Base-by-base conservation (phyloP, 805 yeast genomes). In the Ogataea trehaloabstinens region DNA sequence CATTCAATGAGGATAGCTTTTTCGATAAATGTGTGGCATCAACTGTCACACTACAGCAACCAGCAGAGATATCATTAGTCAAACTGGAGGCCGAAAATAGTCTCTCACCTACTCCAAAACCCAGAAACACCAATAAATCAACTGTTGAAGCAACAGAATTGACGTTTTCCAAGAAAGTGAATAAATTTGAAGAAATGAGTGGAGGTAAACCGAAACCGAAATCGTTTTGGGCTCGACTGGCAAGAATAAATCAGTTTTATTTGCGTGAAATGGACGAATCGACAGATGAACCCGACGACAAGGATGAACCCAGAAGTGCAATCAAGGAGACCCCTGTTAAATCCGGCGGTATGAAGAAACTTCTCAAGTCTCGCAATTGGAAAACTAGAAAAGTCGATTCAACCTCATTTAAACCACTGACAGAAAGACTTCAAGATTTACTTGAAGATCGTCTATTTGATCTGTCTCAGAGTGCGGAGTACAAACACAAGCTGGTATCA, bases 151-250 rank as follows among this genome's bases (percentile, higher is more conserved):
- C 32, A 13, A 41, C 37, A 12, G 27, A 37, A n/a, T 28, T 46
- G 21, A 33, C 52, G 1, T 46, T 60, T 25, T 54, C 58, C 6
- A 54, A 52, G 13, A 60, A 53, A 33, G 42, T 60, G 16, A 55
- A 58, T 21, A 58, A 46, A 38, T 60, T 51, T 42, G 65, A 60
- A 40, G 46, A 53, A 30, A 38, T 58, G 31, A 51, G 59, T 28
- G 62, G 63, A 3, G 48, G 55, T 17, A 41, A 38, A 15, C 45
- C 52, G 1, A 46, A 48, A 27, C 12, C 43, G 2, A 43, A 24
- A 18, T 35, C 46, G 10, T 38, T 42, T 24, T 44, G 50, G 43
- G 35, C 30, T 4, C 41, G 34, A 37, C n/a, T 43, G 30, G 12
- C 31, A 10, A 40, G 28, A 17, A 16, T 40, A 21, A 42, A 42